Conservation (phyloP, 768 basidiomycete species). For the Podaxis rugospora region DNA sequence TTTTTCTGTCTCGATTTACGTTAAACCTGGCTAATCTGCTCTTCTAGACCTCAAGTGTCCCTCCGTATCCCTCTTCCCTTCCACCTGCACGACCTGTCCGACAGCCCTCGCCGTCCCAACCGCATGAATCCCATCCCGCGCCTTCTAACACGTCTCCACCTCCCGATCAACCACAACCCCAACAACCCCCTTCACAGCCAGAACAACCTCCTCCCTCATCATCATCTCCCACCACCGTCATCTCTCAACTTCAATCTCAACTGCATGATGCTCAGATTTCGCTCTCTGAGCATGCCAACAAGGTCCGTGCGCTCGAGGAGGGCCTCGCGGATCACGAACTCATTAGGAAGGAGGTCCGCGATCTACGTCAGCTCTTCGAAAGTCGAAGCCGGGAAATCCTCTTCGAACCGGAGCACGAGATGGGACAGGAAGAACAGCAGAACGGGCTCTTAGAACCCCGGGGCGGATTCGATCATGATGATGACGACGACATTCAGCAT, state of each 20-base stretch:
- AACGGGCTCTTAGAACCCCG: conserved; percentile 12
- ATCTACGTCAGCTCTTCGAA: conserved; percentile 70
- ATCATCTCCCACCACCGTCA: conserved; percentile 21
- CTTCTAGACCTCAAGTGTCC: conserved; percentile 52
- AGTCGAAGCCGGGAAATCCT: conserved; percentile 48
- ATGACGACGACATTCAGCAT: conserved; percentile 25
- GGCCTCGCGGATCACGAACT: conserved; percentile 81
- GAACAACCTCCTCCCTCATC: conserved; percentile 18
- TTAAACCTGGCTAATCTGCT: background rate
- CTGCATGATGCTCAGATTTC: conserved; percentile 80
- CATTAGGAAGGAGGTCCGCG: conserved; percentile 73
- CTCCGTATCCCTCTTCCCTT: conserved; percentile 59
- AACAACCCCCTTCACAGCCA: conserved; percentile 37
- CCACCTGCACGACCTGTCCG: conserved; percentile 58
- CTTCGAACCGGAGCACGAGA: conserved; percentile 11
- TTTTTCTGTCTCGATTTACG: background rate
- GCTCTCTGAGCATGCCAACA: conserved; percentile 75
- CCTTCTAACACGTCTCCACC: conserved; percentile 8
- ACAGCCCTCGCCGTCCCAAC: conserved; percentile 16
- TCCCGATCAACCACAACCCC: conserved; percentile 19
- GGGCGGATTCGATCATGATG: conserved; percentile 28
- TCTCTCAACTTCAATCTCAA: conserved; percentile 73
- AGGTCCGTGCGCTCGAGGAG: conserved; percentile 75
- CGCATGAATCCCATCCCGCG: background rate
- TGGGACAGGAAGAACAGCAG: conserved; percentile 10